Evolutionary conservation across 169 alveolate genomes (phyloP).

Genomic region (Sarcocystis neurona): DNA sequence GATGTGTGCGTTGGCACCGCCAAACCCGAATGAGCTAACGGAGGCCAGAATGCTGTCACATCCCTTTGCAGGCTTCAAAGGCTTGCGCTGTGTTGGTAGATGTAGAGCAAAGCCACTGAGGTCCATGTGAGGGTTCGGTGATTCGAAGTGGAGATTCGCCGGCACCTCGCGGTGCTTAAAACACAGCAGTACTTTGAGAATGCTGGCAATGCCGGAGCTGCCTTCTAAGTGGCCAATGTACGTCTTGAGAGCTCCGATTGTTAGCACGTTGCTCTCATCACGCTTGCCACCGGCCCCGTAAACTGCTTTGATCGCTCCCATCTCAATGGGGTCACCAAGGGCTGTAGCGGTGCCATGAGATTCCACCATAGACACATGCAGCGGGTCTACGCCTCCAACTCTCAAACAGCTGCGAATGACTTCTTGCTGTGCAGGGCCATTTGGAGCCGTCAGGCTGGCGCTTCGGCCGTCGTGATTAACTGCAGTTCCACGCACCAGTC

Average conservation of each 20-base stretch:
- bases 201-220: conserved; percentile 76
- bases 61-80: conserved; percentile 24
- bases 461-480: conserved; percentile 76
- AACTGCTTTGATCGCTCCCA: conserved; percentile 74
- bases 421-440: conserved; percentile 75
- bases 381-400: conserved; percentile 57
- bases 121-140: conserved; percentile 68
- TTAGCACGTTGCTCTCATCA: conserved; percentile 50
- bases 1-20: conserved; percentile 74
- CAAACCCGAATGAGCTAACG: conserved; percentile 74
- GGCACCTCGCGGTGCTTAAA: conserved; percentile 66
- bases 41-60: conserved; percentile 59
- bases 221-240: conserved; percentile 77
- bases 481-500: conserved; percentile 68
- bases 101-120: conserved; percentile 43
- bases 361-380: conserved; percentile 63
- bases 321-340: conserved; percentile 80
- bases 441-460: conserved; percentile 75
- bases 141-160: conserved; percentile 69
- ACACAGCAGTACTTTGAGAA: conserved; percentile 69
- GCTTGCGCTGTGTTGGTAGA: not conserved
- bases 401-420: conserved; percentile 66
- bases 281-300: conserved; percentile 55
- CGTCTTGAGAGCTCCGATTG: conserved; percentile 73
- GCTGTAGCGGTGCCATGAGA: conserved; percentile 79